Evolutionary conservation across 257 asterid genomes (phyloP).

Genomic region (Linderniella brevidens): DNA sequence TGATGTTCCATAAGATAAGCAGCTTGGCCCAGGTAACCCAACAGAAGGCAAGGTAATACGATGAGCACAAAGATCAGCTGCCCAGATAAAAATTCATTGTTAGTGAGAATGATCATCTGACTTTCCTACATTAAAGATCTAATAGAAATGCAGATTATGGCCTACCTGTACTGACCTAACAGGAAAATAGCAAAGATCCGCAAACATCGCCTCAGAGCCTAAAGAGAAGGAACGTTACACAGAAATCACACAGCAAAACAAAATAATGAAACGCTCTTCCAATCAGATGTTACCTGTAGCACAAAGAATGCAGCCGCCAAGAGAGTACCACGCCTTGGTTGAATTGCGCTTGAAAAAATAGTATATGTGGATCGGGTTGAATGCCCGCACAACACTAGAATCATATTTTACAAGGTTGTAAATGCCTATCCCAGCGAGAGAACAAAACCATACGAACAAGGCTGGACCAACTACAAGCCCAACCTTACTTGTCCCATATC

Average conservation of each 20-base stretch:
- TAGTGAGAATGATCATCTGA: conserved; percentile 12
- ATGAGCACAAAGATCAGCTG: conserved; percentile 91
- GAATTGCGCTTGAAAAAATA: conserved; percentile 77
- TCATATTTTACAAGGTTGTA: conserved; percentile 88
- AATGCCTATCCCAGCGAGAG: conserved; percentile 86
- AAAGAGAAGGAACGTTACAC: not conserved
- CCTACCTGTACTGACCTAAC: conserved; percentile 96
- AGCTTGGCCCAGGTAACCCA: conserved; percentile 99
- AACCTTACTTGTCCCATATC: conserved; percentile 94
- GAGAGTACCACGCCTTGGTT: conserved; percentile 89
- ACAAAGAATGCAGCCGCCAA: conserved; percentile 97
- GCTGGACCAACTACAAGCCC: conserved; percentile 99
- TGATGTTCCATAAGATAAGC: conserved; percentile 98
- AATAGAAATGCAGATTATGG: conserved; percentile 11
- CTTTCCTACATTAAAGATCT: too few species aligned
- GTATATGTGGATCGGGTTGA: conserved; percentile 86
- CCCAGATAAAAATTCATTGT: conserved; percentile 13
- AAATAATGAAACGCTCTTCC: not conserved
- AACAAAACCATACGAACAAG: conserved; percentile 93
- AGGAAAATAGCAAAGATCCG: conserved; percentile 96
- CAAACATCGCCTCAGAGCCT: conserved; percentile 99
- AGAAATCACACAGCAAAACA: not conserved
- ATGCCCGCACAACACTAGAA: conserved; percentile 59
- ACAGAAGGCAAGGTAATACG: conserved; percentile 90
- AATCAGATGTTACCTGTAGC: conserved; percentile 68